Percentiles rank a stretch among this genome's conserved stretches.
Evolutionary conservation across 2,329 filamentous ascomycete genomes (phyloP).

Genomic region (Podosphaera fusca): DNA sequence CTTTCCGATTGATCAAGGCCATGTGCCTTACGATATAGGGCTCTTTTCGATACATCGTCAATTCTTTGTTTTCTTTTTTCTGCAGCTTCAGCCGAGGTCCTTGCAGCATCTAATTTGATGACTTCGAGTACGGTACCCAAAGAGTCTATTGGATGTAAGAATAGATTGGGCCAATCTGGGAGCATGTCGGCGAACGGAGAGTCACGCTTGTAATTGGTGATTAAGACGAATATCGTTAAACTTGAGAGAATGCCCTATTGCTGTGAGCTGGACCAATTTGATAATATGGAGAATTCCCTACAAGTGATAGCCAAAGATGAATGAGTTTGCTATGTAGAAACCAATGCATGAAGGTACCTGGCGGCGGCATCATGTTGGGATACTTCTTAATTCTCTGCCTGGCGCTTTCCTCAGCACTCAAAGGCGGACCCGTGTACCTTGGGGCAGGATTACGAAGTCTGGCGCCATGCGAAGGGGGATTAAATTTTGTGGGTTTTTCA

Average conservation of each 20-base stretch:
- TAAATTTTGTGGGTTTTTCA: slow-evolving; percentile 73
- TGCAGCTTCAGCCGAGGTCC: slow-evolving; percentile 41
- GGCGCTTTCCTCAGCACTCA: slow-evolving; percentile 40
- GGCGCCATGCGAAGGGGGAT: slow-evolving; percentile 70
- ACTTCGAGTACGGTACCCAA: slow-evolving; percentile 44
- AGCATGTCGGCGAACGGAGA: slow-evolving; percentile 65
- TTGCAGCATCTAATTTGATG: slow-evolving; percentile 51
- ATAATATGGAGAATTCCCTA: slow-evolving; percentile 20
- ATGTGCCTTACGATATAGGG: slow-evolving; percentile 67
- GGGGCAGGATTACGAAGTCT: slow-evolving; percentile 35
- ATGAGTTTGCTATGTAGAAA: slow-evolving; percentile 57
- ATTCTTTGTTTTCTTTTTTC: slow-evolving; percentile 51
- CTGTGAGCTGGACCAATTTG: not conserved
- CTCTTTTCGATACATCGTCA: slow-evolving; percentile 73
- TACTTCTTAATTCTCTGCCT: slow-evolving; percentile 51
- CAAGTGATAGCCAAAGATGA: slow-evolving; percentile 67
- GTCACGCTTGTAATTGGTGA: slow-evolving; percentile 53
- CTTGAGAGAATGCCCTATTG: slow-evolving; percentile 16
- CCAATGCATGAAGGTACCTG: slow-evolving; percentile 63
- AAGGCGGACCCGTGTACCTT: slow-evolving; percentile 45
- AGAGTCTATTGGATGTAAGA: slow-evolving; percentile 46
- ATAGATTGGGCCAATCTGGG: slow-evolving; percentile 44
- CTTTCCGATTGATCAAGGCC: slow-evolving; percentile 44
- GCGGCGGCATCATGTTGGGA: slow-evolving; percentile 69
- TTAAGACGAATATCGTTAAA: slow-evolving; percentile 50